A percentile compares a stretch with the other conserved stretches of the same genome.
Conservation (phyloP, 306 rosid genomes). For the Senna tora region DNA sequence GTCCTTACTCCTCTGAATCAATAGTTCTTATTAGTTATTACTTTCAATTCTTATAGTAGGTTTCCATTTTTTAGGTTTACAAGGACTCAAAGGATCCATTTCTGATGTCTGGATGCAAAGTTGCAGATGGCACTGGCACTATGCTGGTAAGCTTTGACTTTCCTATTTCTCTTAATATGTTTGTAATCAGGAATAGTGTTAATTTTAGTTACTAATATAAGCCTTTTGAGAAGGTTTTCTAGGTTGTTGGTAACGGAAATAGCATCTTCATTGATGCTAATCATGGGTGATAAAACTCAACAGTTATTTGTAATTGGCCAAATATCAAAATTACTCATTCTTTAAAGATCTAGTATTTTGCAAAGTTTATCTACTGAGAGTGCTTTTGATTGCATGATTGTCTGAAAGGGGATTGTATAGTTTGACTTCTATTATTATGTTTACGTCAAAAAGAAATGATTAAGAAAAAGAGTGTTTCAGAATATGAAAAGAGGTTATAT, state of each 20-base stretch:
- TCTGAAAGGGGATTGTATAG: constrained; percentile 21
- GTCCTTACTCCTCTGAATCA: no score
- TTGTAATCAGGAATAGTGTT: neutral
- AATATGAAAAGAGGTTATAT: neutral
- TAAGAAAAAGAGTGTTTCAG: neutral
- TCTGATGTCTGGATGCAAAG: constrained; percentile 90
- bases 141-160: constrained; percentile 66
- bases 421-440: neutral
- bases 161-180: neutral
- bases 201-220: constrained; percentile 21
- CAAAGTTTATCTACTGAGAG: constrained; percentile 8
- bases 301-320: neutral
- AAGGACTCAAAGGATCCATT: constrained; percentile 75
- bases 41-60: constrained; percentile 23
- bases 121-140: constrained; percentile 88
- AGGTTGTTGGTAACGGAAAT: no score
- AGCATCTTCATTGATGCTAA: no score
- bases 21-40: no score
- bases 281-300: no score
- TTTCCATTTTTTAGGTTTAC: constrained; percentile 52
- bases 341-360: neutral
- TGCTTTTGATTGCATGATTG: constrained; percentile 19
- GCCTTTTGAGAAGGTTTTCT: no score
- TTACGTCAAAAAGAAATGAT: constrained; percentile 16
- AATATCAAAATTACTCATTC: neutral